Conservation (phyloP, 306 rosid species). For the Leucaena leucocephala region DNA sequence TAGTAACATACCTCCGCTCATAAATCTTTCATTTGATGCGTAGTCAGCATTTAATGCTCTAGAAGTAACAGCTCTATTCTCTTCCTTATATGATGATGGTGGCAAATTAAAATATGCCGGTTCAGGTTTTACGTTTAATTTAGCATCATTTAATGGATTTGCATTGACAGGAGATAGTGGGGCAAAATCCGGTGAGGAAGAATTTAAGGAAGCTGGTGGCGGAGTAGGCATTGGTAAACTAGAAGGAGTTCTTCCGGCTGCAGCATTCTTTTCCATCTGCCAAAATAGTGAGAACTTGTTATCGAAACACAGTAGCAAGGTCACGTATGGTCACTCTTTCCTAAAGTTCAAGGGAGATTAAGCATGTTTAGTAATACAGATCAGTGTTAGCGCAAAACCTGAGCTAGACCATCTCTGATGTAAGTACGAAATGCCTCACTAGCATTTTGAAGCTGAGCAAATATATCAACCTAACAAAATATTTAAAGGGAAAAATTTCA, state of each 20-base stretch:
- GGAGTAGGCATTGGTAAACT: constrained; percentile 94
- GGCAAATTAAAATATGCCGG: constrained; percentile 78
- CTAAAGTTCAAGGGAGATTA: too few species aligned
- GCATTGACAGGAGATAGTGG: constrained; percentile 87
- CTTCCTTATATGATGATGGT: constrained; percentile 86
- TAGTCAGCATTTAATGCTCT: constrained; percentile 72
- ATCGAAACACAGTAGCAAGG: not conserved
- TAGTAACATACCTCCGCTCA: constrained; percentile 69
- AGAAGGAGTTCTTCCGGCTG: constrained; percentile 99
- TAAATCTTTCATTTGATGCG: constrained; percentile 70
- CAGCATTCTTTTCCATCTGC: constrained; percentile 98
- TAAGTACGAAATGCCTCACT: constrained; percentile 99
- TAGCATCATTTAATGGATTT: constrained; percentile 73
- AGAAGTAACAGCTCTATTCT: constrained; percentile 60
- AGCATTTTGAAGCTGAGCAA: constrained; percentile 96
- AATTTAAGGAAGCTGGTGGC: constrained; percentile 77
- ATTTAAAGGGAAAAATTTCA: constrained; percentile 19
- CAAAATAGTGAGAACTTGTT: constrained; percentile 35
- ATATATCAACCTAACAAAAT: constrained; percentile 86
- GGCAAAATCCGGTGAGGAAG: constrained; percentile 87
- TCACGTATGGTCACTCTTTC: not conserved
- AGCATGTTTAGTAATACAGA: not conserved
- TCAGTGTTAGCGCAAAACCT: constrained; percentile 55
- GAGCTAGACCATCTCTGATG: constrained; percentile 95
- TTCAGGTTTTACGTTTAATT: constrained; percentile 70